Evolutionary conservation across 1,284 basidiomycete species (phyloP), one percentile per base, ranked within the genome.

Genomic region (Mycena citricolor): DNA sequence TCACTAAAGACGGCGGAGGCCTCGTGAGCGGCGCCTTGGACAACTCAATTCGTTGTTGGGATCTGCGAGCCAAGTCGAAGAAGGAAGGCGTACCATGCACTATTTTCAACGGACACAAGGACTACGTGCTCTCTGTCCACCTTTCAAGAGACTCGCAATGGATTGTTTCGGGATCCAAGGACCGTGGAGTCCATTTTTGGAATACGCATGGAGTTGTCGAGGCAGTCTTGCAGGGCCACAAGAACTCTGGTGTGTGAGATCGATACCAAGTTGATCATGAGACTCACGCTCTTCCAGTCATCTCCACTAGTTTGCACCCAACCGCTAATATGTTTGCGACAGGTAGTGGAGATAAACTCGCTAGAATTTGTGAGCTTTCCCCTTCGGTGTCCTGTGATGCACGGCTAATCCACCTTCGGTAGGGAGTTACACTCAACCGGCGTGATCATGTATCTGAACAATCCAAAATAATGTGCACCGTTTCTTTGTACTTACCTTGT

Each of bases 261-360:
- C 12, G 32, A 36, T 7, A 23, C 4, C 21, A 4, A 17, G 25
- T 19, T 39, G 16, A 19, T 44, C 35, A n/a, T n/a, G n/a, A n/a
- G n/a, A n/a, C n/a, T n/a, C 24, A 33, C 42, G 33, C 20, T 22
- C 6, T 19, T 38, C 37, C 58, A 79, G 89, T 91, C 53, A 91
- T 91, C 57, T 88, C 85, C 24, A 90, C 92, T 58, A 86, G 90
- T 58, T 67, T 92, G 45, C 85, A 84, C 54, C 83, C 85, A 5
- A 77, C 77, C 5, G 86, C 83, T 7, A 81, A 79, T 26, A 66
- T 87, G 35, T 68, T 92, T 23, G 89, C 88, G 1, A 90, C 86
- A 22, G 90, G 88, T 13, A 85, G 81, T 57, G 89, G 90, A 7
- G 89, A 93, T 63, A 90, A 86, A 73, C 82, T 83, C 58, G 86